Evolutionary conservation across 345 rosid species (phyloP).

Genomic region (Aquilaria yunnanensis): DNA sequence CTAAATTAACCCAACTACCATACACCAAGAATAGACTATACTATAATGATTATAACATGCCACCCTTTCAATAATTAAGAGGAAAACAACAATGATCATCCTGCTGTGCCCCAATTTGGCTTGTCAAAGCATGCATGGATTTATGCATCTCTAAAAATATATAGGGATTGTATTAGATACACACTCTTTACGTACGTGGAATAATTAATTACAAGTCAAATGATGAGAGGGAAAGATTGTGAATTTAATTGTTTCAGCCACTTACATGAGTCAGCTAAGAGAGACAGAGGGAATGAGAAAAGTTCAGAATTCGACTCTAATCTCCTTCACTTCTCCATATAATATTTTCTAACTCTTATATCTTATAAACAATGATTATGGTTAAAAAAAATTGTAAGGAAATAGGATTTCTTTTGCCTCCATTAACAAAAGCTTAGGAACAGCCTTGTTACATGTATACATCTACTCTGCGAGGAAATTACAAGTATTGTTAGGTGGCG

Average conservation of each 20-base stretch:
- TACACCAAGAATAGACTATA: neutral
- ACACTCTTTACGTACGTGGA: conserved; percentile 5
- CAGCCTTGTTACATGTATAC: too few species aligned
- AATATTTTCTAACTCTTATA: conserved; percentile 14
- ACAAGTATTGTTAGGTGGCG: too few species aligned
- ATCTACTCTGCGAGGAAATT: too few species aligned
- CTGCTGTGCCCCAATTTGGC: neutral
- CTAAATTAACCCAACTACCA: too few species aligned
- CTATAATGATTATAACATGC: conserved; percentile 2
- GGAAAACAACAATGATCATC: neutral
- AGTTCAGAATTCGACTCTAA: conserved; percentile 25
- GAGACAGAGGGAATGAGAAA: too few species aligned
- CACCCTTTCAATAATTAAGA: conserved; percentile 5
- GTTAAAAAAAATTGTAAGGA: neutral
- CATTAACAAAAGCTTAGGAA: neutral
- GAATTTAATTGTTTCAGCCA: conserved; percentile 21
- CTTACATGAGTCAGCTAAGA: conserved; percentile 20
- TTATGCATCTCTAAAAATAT: neutral
- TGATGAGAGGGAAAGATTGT: conserved; percentile 8
- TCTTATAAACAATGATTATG: conserved; percentile 23
- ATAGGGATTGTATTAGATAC: conserved; percentile 12
- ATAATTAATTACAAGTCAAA: conserved; percentile 15
- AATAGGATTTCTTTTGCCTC: neutral
- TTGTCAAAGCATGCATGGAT: neutral
- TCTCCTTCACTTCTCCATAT: conserved; percentile 12